A percentile compares a stretch with the other conserved stretches of the same genome.
phyloP scores from a whole-genome alignment of 2,329 filamentous ascomycete species.

The Xylaria sp. region DNA sequence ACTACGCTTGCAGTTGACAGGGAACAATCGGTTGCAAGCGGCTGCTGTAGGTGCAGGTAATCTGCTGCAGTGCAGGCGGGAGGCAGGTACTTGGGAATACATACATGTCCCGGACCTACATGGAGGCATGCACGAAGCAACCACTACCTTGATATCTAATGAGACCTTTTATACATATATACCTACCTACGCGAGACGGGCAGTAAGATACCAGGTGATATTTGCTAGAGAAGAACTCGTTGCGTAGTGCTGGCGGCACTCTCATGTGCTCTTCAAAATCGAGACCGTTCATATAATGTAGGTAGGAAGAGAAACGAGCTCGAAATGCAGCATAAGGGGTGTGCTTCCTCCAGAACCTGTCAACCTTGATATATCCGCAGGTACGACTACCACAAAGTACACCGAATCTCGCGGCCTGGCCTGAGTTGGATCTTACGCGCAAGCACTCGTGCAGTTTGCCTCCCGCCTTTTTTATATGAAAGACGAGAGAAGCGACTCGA shows the following conservation, averaged over 20 bases:
- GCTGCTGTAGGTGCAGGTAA: not conserved
- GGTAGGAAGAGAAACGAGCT: not conserved
- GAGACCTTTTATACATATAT: too few species aligned
- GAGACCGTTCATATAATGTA: not conserved
- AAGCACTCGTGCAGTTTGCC: not conserved
- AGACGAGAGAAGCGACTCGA: not conserved
- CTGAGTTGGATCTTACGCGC: slow-evolving; percentile 5
- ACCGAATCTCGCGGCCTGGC: slow-evolving; percentile 1
- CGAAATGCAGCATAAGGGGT: not conserved
- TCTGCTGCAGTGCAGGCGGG: not conserved
- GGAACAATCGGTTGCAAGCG: slow-evolving; percentile 20
- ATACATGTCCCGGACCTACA: not conserved
- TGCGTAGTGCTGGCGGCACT: too few species aligned
- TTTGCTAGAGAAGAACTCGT: too few species aligned
- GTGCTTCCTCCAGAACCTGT: slow-evolving; percentile 3
- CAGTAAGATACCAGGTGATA: too few species aligned
- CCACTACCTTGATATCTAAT: too few species aligned
- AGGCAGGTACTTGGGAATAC: not conserved
- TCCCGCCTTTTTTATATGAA: slow-evolving; percentile 10
- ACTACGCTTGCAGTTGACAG: slow-evolving; percentile 9
- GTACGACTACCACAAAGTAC: too few species aligned
- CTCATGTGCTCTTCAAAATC: too few species aligned
- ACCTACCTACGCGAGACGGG: too few species aligned
- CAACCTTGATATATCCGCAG: not conserved
- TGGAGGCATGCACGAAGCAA: too few species aligned